Evolutionary conservation across 148 eudicot species (phyloP).

Genomic region (Vaccinium darrowii): DNA sequence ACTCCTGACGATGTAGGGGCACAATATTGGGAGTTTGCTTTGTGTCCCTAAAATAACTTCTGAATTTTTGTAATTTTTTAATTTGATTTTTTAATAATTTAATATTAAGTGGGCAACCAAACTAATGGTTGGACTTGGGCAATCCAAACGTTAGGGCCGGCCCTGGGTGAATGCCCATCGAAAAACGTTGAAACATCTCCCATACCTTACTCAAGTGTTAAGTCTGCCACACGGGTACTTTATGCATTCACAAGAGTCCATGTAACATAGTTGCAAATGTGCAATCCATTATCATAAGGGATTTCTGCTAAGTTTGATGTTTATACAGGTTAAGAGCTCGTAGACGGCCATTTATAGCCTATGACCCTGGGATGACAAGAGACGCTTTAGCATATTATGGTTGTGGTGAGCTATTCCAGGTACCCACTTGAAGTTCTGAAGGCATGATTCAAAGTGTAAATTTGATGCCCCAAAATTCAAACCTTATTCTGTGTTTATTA

Average conservation of each 20-base stretch:
- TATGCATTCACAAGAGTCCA: background rate
- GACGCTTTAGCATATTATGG: slow-evolving; percentile 91
- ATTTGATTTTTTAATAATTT: too few relatives aligned
- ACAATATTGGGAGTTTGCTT: too few relatives aligned
- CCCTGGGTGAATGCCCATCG: background rate
- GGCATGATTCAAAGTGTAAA: background rate
- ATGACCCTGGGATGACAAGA: slow-evolving; percentile 92
- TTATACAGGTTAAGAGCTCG: slow-evolving; percentile 56
- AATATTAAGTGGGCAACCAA: too few relatives aligned
- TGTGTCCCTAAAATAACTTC: too few relatives aligned
- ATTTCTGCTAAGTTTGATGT: slow-evolving; percentile 15
- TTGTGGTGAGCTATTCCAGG: slow-evolving; percentile 98
- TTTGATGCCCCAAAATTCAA: slow-evolving; percentile 7
- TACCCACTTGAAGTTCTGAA: slow-evolving; percentile 26
- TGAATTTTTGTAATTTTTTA: too few relatives aligned
- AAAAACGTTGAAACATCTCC: background rate
- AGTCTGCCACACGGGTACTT: background rate
- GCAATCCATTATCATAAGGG: background rate
- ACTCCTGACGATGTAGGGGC: too few relatives aligned
- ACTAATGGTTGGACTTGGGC: too few relatives aligned
- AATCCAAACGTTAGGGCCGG: too few relatives aligned
- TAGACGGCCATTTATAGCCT: slow-evolving; percentile 79
- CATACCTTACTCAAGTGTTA: background rate
- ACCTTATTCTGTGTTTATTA: slow-evolving; percentile 20
- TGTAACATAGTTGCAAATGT: background rate